Percentiles rank a stretch among this genome's conserved stretches.
phyloP scores from a whole-genome alignment of 2,329 filamentous ascomycete genomes.

The Neonectria punicea region DNA sequence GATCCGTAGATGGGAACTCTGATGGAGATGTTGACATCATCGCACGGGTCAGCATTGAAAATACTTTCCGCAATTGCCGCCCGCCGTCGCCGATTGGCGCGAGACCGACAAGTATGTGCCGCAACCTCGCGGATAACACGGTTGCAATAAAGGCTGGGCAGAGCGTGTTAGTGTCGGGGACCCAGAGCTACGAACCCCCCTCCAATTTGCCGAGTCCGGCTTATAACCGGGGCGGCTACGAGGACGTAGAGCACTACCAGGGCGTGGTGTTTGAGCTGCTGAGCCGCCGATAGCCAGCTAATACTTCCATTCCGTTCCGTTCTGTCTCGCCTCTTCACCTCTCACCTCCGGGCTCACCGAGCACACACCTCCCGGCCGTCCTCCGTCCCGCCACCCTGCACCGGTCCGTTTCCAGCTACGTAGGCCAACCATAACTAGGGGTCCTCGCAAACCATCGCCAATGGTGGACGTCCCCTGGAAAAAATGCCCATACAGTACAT shows the following conservation, averaged over 20 bases:
- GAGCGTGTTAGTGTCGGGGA: not conserved
- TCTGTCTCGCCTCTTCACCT: not conserved
- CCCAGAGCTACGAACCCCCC: not conserved
- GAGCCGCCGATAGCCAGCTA: not conserved
- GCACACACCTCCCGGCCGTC: no score
- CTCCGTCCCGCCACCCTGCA: not conserved
- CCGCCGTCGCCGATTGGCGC: not conserved
- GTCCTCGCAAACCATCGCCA: not conserved
- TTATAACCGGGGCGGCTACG: not conserved
- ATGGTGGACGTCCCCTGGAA: not conserved
- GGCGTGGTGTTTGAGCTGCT: not conserved
- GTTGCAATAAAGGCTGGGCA: not conserved
- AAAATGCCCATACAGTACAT: no score
- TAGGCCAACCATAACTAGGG: not conserved
- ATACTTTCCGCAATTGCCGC: constrained; percentile 4
- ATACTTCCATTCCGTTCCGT: not conserved
- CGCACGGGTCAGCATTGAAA: not conserved
- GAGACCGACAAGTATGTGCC: not conserved
- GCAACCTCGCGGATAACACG: constrained; percentile 2
- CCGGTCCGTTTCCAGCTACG: not conserved
- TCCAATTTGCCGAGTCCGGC: not conserved
- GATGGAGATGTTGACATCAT: not conserved
- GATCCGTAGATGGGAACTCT: not conserved
- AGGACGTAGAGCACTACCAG: not conserved
- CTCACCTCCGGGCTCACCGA: not conserved